A percentile compares a stretch with the other conserved stretches of the same genome.
Conservation (phyloP, 129 eudicot species). For the Helianthus tuberosus region DNA sequence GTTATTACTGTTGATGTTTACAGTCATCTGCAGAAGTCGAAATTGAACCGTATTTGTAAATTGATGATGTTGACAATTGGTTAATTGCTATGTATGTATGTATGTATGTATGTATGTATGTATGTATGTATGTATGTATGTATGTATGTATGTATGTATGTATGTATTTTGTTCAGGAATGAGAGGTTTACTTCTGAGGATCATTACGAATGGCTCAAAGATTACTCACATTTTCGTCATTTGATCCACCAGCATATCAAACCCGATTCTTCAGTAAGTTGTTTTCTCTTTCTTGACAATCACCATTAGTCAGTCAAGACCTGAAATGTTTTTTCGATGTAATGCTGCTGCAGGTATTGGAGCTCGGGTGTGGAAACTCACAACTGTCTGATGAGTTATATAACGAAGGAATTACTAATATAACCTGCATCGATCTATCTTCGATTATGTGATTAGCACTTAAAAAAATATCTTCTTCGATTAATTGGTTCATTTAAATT, state of each 20-base stretch:
- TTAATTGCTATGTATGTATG: not conserved
- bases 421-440: slow-evolving; percentile 86
- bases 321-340: too few species aligned
- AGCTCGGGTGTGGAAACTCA: slow-evolving; percentile 96
- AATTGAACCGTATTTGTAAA: not conserved
- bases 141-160: too few species aligned
- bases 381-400: slow-evolving; percentile 85
- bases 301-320: too few species aligned
- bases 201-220: slow-evolving; percentile 97
- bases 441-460: too few species aligned
- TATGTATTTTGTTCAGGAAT: slow-evolving; percentile 61
- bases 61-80: not conserved
- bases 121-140: too few species aligned
- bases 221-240: slow-evolving; percentile 90
- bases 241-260: slow-evolving; percentile 63
- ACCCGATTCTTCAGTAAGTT: slow-evolving; percentile 55
- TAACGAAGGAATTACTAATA: slow-evolving; percentile 66
- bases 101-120: too few species aligned
- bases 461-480: too few species aligned
- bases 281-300: too few species aligned
- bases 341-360: slow-evolving; percentile 85
- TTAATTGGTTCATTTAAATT: too few species aligned
- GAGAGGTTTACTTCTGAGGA: slow-evolving; percentile 78
- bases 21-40: not conserved
- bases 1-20: not conserved